phyloP scores from a whole-genome alignment of 1,139 yeast genomes.

The Geotrichum candidum region DNA sequence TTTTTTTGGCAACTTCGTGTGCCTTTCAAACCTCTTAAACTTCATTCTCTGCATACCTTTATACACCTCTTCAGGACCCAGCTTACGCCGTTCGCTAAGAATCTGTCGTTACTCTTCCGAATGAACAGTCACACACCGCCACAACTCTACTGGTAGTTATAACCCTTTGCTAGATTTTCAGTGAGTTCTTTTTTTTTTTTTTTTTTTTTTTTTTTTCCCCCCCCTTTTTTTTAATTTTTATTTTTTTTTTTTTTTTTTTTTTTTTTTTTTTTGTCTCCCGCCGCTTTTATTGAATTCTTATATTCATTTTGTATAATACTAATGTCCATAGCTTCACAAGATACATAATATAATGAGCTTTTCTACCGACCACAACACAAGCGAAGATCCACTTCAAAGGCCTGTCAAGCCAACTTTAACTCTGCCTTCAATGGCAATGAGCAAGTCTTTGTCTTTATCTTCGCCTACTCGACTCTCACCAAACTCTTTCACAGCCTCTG shows the following conservation, averaged over 20 bases:
- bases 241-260: too few relatives aligned
- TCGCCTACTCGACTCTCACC: constrained; percentile 10
- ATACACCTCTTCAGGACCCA: neutral
- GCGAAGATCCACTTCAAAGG: neutral
- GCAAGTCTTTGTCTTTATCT: constrained; percentile 4
- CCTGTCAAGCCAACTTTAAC: neutral
- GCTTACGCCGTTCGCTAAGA: neutral
- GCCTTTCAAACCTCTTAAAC: neutral
- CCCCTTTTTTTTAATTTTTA: too few relatives aligned
- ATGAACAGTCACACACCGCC: neutral
- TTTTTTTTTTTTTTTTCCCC: neutral
- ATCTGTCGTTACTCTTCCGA: neutral
- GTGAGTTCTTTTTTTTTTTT: neutral
- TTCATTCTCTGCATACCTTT: neutral
- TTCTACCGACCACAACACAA: neutral
- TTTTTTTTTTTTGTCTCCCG: neutral
- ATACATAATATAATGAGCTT: neutral
- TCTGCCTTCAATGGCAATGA: neutral
- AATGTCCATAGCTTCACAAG: neutral
- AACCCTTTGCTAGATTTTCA: neutral
- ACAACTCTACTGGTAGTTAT: neutral
- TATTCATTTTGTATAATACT: neutral
- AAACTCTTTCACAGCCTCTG: constrained; percentile 5
- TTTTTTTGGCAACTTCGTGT: neutral
- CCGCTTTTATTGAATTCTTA: neutral